phyloP scores from a whole-genome alignment of 2,329 filamentous ascomycete species.

The Paraphaeosphaeria minitans region DNA sequence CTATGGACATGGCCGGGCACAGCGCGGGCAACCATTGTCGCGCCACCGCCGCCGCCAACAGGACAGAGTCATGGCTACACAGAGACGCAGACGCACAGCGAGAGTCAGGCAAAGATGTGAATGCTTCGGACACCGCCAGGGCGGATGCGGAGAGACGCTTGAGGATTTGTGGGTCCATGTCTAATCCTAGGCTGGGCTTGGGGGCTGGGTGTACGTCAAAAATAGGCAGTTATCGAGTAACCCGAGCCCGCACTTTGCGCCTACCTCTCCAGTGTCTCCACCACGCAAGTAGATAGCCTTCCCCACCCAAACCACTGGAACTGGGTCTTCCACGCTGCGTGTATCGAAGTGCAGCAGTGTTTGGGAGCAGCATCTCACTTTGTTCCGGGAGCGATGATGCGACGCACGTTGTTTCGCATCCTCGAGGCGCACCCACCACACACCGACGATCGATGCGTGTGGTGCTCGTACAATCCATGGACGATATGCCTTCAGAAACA shows the following conservation, averaged over 20 bases:
- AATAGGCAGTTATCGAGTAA: slow-evolving; percentile 8
- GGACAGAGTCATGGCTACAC: slow-evolving; percentile 3
- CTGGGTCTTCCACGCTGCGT: neutral
- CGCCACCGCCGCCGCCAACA: neutral
- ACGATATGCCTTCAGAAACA: neutral
- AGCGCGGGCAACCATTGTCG: slow-evolving; percentile 1
- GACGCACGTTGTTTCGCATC: slow-evolving; percentile 1
- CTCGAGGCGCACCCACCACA: neutral
- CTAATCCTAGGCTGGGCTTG: slow-evolving; percentile 3
- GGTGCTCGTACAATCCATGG: neutral
- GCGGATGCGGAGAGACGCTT: neutral
- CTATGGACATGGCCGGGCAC: slow-evolving; percentile 6
- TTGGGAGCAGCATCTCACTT: neutral
- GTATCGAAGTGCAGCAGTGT: neutral
- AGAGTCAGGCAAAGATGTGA: slow-evolving; percentile 1
- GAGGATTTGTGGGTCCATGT: slow-evolving; percentile 4
- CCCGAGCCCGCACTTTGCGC: slow-evolving; percentile 5
- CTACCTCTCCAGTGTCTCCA: slow-evolving; percentile 1
- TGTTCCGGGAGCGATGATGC: neutral
- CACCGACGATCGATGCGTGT: neutral
- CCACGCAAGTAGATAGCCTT: neutral
- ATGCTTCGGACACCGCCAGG: slow-evolving; percentile 8
- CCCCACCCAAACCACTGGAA: neutral
- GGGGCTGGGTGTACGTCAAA: slow-evolving; percentile 2
- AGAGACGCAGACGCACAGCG: slow-evolving; percentile 6